Evolutionary conservation across 2,329 filamentous ascomycete species (phyloP), one percentile per base, ranked within the genome.

Genomic region (Chrysosphaeria jannelii): DNA sequence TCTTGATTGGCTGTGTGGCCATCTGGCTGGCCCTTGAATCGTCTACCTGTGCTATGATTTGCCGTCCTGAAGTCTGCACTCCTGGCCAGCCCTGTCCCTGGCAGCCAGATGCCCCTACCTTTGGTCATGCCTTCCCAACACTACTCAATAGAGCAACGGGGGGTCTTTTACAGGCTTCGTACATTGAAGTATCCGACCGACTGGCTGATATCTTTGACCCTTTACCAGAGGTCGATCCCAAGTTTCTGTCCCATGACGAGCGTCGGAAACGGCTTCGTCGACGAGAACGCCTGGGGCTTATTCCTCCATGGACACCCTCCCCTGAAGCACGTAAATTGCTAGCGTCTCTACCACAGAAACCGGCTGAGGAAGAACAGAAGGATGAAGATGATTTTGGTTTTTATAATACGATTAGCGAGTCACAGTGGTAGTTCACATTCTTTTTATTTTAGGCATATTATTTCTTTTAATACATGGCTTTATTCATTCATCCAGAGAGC

Each of bases 121-220:
- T 60, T 38, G 60, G 59, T n/a, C 47, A 45, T 19, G 55, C 58
- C 2, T 45, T 66, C 21, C 60, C 61, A 3, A 66, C 65, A 41
- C 34, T 66, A 8, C 60, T 67, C 35, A 50, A 65, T 32, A 66
- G 59, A 59, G 35, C 46, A 6, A 57, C 54, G 0, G 51, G 53
- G 10, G 58, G 58, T 1, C 40, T 39, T 16, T 53, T 53, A 5
- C 50, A 53, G 18, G 33, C 30, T 2, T 20, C 48, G 4, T 37
- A 40, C 9, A 36, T 36, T n/a, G 36, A 39, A 20, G 30, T 45
- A 2, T 33, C 35, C 4, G 49, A 58, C 23, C 47, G 56, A 17
- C 29, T 48, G 2, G 39, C 41, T 5, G 58, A 63, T 31, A 35
- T 43, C 29, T 23, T 43, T 52, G 1, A 57, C 63, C 14, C 28